These are phyloP conservation scores for Cyphellophora europaea DNA, from an alignment of 2,329 filamentous ascomycete species.

Conservation along the genomic window DNA sequence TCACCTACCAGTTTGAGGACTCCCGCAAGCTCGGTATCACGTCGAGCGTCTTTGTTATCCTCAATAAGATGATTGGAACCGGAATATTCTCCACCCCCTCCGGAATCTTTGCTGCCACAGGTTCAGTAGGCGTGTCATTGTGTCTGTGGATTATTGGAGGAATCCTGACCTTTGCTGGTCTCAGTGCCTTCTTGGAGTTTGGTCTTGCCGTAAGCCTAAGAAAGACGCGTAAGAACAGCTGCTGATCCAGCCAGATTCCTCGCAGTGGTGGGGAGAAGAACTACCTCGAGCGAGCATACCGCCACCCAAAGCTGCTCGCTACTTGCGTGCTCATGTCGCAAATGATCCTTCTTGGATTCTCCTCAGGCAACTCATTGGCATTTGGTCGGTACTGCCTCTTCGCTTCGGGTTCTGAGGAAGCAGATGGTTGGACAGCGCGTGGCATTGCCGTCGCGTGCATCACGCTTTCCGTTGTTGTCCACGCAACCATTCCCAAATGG, in stretches of 20 bases:
- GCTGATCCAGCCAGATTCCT: no score
- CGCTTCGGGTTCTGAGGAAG: conserved; percentile 19
- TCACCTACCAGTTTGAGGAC: conserved; percentile 1
- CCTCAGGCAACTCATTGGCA: conserved; percentile 43
- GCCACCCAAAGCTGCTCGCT: conserved; percentile 40
- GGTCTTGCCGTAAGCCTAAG: no score
- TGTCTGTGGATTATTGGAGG: conserved; percentile 45
- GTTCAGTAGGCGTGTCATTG: conserved; percentile 45
- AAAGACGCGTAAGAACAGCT: no score
- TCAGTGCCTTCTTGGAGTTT: conserved; percentile 38
- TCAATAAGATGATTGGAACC: conserved; percentile 30
- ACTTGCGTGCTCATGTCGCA: conserved; percentile 46
- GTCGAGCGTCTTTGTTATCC: conserved; percentile 20
- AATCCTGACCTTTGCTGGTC: conserved; percentile 35
- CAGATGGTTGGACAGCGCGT: conserved; percentile 40
- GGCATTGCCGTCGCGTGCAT: conserved; percentile 39
- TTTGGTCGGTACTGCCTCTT: conserved; percentile 42
- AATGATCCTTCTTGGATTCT: conserved; percentile 41
- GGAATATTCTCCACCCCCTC: conserved; percentile 47
- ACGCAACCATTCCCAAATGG: conserved; percentile 34
- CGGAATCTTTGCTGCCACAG: conserved; percentile 44
- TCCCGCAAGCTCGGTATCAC: conserved; percentile 1
- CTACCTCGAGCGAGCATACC: conserved; percentile 45
- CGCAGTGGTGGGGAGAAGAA: conserved; percentile 43
- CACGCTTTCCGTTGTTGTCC: conserved; percentile 36